Evolutionary conservation across 331 rosid genomes (phyloP), one percentile per base, ranked within the genome.

Genomic region (Pyrus hybrid): DNA sequence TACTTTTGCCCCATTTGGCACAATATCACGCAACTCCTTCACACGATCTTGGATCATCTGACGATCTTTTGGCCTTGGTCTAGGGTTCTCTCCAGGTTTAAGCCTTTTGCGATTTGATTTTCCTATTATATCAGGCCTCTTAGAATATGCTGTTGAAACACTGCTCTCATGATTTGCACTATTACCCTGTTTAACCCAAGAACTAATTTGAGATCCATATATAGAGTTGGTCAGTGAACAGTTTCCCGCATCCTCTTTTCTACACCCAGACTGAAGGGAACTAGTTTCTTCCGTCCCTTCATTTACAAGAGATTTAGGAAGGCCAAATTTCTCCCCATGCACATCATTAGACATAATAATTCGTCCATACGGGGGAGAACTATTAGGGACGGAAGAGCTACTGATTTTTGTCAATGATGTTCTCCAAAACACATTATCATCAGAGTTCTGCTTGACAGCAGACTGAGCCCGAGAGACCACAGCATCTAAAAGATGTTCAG

Each of bases 41-140:
- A 95, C 92, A 3, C 97, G 97, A 83, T 95, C 99, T 86, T 95
- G 99, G 77, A 95, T 92, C 99, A 95, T 90, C 78, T 95, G 99
- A 26, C 99, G 97, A 84, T 95, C 99, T 81, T 92, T 95, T 4
- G 99, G 99, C 74, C 99, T 87, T 63, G 99, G 97, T 79, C 92
- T 88, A 8, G 99, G 97, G 79, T 95, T 95, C 89, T 92, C 99
- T 81, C 99, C 97, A 67, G 93, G 97, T 85, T 95, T 95, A 65
- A 84, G 92, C 86, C 97, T 86, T 83, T 92, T 95, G 25, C 96
- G 96, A 68, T 83, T 87, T 29, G 91, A 81, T 78, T 95, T 90
- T 57, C 83, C 81, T 69, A 68, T 77, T 76, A 88, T 88, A 74
- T 88, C 88, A 17, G 89, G 85, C 75, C 80, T 90, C 87, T 92